Evolutionary conservation across 768 basidiomycete species (phyloP).

Genomic region (Rhodotorula paludigena): DNA sequence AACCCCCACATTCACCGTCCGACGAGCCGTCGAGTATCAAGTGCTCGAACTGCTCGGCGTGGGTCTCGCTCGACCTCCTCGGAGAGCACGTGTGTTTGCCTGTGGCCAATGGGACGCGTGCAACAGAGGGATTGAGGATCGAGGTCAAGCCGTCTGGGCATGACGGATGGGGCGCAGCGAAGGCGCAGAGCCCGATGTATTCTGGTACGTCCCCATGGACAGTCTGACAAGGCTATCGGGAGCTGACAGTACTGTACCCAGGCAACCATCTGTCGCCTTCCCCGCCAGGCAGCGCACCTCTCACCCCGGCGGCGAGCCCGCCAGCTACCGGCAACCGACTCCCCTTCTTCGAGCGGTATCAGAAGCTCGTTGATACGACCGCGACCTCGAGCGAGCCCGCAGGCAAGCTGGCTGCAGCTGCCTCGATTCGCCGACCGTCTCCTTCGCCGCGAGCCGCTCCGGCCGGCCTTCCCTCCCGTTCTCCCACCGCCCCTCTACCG

Average conservation of each 20-base stretch:
- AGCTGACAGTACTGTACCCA: background rate
- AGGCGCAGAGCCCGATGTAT: background rate
- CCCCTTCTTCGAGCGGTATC: constrained; percentile 36
- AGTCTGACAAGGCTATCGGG: background rate
- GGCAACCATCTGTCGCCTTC: background rate
- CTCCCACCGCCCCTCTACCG: background rate
- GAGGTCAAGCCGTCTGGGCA: background rate
- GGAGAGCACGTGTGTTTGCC: constrained; percentile 22
- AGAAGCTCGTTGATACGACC: constrained; percentile 10
- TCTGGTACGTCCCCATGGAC: background rate
- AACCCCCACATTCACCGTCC: no score
- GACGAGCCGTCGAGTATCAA: constrained; percentile 19
- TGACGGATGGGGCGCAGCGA: no score
- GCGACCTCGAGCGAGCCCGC: background rate
- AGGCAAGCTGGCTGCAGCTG: background rate
- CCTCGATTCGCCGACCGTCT: no score
- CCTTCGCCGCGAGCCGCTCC: no score
- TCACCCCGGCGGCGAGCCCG: constrained; percentile 1
- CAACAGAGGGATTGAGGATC: background rate
- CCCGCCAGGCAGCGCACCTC: constrained; percentile 4
- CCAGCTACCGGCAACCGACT: constrained; percentile 12
- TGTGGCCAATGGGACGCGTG: constrained; percentile 1
- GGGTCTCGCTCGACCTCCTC: constrained; percentile 16
- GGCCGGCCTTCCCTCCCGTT: background rate
- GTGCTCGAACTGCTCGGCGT: constrained; percentile 27